Conservation (phyloP, 2,329 filamentous ascomycete genomes). For the Xylaria sp. region DNA sequence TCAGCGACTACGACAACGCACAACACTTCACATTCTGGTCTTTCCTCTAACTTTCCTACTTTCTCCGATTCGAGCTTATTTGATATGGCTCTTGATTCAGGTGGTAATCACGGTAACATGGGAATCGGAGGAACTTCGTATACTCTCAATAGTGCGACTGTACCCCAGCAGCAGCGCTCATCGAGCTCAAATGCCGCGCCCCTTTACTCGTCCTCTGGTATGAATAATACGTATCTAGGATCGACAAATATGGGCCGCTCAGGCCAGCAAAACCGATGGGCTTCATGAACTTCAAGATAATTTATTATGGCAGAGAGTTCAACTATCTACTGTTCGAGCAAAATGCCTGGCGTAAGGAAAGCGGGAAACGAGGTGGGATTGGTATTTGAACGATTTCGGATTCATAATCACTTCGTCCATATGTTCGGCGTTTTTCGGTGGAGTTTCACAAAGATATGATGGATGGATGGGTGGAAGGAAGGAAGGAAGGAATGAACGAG, state of each 20-base stretch:
- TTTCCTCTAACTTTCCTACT: conserved; percentile 45
- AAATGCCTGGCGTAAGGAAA: conserved; percentile 39
- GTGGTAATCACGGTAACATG: conserved; percentile 42
- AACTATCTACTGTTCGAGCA: conserved; percentile 19
- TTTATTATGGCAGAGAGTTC: conserved; percentile 28
- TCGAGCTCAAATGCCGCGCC: conserved; percentile 44
- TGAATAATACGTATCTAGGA: conserved; percentile 45
- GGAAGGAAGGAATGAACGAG: conserved; percentile 20
- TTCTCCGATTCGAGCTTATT: conserved; percentile 48
- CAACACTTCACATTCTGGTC: conserved; percentile 46
- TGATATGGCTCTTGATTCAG: conserved; percentile 48
- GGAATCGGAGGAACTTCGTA: conserved; percentile 46
- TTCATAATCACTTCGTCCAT: conserved; percentile 32
- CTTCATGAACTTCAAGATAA: conserved; percentile 36
- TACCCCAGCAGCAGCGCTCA: conserved; percentile 47
- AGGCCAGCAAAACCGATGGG: conserved; percentile 47
- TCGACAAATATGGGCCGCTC: conserved; percentile 44
- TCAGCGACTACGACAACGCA: conserved; percentile 44
- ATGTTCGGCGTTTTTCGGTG: conserved; percentile 34
- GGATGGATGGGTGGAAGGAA: neutral
- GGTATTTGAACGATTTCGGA: conserved; percentile 28
- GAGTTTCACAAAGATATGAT: conserved; percentile 23
- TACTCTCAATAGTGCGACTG: conserved; percentile 41
- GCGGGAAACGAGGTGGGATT: conserved; percentile 30
- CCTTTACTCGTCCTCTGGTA: conserved; percentile 45